A percentile compares a stretch with the other conserved stretches of the same genome.
phyloP scores from a whole-genome alignment of 108 stramenopile species.

The Epithemia pelagica region DNA sequence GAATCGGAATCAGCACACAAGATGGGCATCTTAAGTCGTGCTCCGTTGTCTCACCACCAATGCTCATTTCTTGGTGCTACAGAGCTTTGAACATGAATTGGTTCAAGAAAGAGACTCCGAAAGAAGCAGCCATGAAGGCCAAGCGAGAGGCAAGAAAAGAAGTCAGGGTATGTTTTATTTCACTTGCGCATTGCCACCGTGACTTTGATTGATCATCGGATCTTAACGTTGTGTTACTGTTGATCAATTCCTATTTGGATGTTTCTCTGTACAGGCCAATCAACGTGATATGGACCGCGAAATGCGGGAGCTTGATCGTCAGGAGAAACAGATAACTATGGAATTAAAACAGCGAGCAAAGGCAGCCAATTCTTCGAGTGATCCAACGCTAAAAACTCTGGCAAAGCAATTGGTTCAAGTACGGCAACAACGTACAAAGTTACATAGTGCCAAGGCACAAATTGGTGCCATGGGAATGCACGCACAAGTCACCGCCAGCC shows the following conservation, averaged over 20 bases:
- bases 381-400: conserved; percentile 52
- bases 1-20: too few relatives aligned
- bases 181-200: too few relatives aligned
- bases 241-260: too few relatives aligned
- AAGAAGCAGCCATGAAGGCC: conserved; percentile 63
- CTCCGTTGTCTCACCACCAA: too few relatives aligned
- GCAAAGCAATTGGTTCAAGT: conserved; percentile 69
- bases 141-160: conserved; percentile 58
- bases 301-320: conserved; percentile 71
- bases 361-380: conserved; percentile 30
- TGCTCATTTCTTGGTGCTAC: too few relatives aligned
- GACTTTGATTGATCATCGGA: neutral
- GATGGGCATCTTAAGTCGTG: too few relatives aligned
- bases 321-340: conserved; percentile 55
- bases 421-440: conserved; percentile 58
- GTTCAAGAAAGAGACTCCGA: conserved; percentile 48
- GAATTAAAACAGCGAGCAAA: conserved; percentile 77
- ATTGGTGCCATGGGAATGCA: conserved; percentile 76
- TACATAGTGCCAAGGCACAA: conserved; percentile 61
- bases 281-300: conserved; percentile 82
- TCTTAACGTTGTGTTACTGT: too few relatives aligned
- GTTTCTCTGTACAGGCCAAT: conserved; percentile 23
- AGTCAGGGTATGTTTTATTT: conserved; percentile 40
- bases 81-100: too few relatives aligned
- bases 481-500: conserved; percentile 58